Evolutionary conservation across 208 protist genomes (phyloP), one percentile per base, ranked within the genome.

Genomic region (Leishmania amazonensis): DNA sequence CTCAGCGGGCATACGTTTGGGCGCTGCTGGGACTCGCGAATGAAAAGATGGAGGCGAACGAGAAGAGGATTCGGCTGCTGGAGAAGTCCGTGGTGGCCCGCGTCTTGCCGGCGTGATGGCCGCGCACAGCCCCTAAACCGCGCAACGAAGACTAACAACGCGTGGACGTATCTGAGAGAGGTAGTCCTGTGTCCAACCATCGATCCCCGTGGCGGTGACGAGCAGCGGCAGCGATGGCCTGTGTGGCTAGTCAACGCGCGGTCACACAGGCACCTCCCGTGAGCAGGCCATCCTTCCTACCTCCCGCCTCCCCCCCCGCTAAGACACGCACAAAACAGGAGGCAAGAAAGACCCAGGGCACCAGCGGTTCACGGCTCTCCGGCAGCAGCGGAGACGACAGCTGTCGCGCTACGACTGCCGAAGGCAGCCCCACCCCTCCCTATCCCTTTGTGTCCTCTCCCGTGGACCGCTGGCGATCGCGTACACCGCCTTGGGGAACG

Each of bases 41-140:
- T 80, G 82, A 90, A 45, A 97, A 97, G 79, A 96, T 96, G 94
- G 75, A 83, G 13, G 83, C 76, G 8, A 97, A 97, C 74, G 92
- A 95, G 58, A 81, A 77, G 60, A 90, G 86, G 73, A 86, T 88
- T 42, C 53, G 80, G 57, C 79, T 91, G 64, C 85, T 97, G 31
- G 78, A 90, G 70, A 64, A 51, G 45, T 89, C 73, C 38, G 81
- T 97, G 60, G 83, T 71, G 35, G 53, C 78, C 17, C 87, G 91
- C 42, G 57, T 77, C 53, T 13, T 35, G 8, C 53, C 54, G 3
- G 75, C 40, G 2, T 67, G 35, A 78, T n/a, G 17, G 24, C 28
- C 35, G 47, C 35, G 9, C 13, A 64, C 57, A 62, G 9, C 51
- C 73, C n/a, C 8, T 62, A 40, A 19, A 28, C 2, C 73, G 73